Conservation (phyloP, 768 basidiomycete species). For the Suillus luteus region DNA sequence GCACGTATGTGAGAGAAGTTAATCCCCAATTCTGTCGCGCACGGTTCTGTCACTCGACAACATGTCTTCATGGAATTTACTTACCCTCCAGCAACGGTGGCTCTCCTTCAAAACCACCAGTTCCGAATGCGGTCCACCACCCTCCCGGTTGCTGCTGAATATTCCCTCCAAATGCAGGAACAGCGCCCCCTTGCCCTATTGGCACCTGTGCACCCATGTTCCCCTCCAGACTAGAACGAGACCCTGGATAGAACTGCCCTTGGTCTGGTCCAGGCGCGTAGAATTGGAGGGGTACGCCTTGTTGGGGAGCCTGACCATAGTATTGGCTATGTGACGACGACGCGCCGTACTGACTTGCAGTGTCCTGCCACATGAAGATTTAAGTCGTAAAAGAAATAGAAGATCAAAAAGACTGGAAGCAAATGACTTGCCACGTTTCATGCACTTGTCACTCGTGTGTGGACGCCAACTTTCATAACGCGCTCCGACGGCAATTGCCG, state of each 20-base stretch:
- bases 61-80: conserved; percentile 21
- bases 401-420: conserved; percentile 1
- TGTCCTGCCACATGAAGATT: conserved; percentile 74
- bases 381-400: background rate
- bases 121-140: conserved; percentile 97
- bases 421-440: conserved; percentile 5
- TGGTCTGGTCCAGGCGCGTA: conserved; percentile 65
- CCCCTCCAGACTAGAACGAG: conserved; percentile 78
- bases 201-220: conserved; percentile 58
- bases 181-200: conserved; percentile 46
- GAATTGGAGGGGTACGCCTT: conserved; percentile 72
- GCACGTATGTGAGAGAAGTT: conserved; percentile 95
- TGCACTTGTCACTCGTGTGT: conserved; percentile 18
- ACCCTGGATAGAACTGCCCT: conserved; percentile 64
- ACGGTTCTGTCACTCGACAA: conserved; percentile 4
- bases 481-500: conserved; percentile 30
- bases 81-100: conserved; percentile 92
- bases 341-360: conserved; percentile 54
- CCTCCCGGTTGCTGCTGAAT: conserved; percentile 66
- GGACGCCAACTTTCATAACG: background rate
- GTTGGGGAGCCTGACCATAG: conserved; percentile 49
- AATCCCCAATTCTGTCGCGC: conserved; percentile 83
- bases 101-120: conserved; percentile 94
- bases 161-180: conserved; percentile 63
- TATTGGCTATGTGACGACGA: conserved; percentile 58